phyloP scores from a whole-genome alignment of 208 protist genomes.

The Crithidia fasciculata region DNA sequence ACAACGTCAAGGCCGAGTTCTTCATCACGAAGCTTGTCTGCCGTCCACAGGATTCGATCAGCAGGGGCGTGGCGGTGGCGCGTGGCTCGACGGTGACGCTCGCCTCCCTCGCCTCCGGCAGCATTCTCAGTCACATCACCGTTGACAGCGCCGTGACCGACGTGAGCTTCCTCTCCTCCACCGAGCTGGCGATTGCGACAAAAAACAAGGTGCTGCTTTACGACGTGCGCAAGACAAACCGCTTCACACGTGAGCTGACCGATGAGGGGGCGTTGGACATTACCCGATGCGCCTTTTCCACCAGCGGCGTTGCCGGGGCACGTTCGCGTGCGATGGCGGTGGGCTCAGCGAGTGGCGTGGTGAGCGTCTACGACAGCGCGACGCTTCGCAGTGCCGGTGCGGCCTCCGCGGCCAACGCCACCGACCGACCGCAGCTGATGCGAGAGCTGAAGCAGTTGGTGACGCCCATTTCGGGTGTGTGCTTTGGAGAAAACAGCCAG shows the following conservation, averaged over 20 bases:
- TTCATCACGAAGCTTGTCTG: slow-evolving; percentile 56
- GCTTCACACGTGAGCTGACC: slow-evolving; percentile 54
- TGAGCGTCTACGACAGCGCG: slow-evolving; percentile 64
- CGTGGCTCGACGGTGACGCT: slow-evolving; percentile 64
- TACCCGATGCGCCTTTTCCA: slow-evolving; percentile 54
- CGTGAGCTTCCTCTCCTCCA: slow-evolving; percentile 51
- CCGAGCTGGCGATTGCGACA: slow-evolving; percentile 69
- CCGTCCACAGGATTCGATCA: slow-evolving; percentile 21
- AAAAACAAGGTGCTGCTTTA: slow-evolving; percentile 73
- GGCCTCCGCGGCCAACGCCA: not conserved
- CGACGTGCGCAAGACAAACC: slow-evolving; percentile 77
- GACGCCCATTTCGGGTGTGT: slow-evolving; percentile 60
- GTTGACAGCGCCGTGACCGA: slow-evolving; percentile 57
- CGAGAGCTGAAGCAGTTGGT: slow-evolving; percentile 82
- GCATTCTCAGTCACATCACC: slow-evolving; percentile 58
- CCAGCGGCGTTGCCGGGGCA: not conserved
- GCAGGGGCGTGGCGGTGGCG: slow-evolving; percentile 52
- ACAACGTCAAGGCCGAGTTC: slow-evolving; percentile 66
- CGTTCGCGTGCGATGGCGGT: slow-evolving; percentile 46
- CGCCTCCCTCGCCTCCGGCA: slow-evolving; percentile 72
- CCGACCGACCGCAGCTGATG: slow-evolving; percentile 19
- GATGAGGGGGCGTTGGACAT: slow-evolving; percentile 74
- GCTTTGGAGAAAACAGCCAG: slow-evolving; percentile 66
- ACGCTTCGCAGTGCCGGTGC: slow-evolving; percentile 16
- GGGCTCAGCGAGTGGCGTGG: slow-evolving; percentile 76